Conservation (phyloP, 495 filamentous ascomycete genomes). For the Aspergillus taichungensis region DNA sequence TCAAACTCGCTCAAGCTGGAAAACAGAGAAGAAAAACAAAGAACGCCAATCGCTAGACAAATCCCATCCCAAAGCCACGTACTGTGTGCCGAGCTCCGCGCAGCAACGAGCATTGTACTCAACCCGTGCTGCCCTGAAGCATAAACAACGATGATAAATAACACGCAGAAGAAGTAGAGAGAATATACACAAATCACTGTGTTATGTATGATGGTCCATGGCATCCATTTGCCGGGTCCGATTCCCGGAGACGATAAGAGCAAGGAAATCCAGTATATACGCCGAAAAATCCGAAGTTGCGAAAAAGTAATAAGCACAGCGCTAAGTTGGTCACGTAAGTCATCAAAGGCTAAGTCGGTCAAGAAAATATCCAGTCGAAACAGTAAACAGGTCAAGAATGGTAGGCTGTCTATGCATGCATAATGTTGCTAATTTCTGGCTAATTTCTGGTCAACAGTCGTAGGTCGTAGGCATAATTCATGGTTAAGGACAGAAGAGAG, state of each 20-base stretch:
- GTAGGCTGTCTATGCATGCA: constrained; percentile 21
- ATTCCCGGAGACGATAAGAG: constrained; percentile 4
- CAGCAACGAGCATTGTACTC: background rate
- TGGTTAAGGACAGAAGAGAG: constrained; percentile 6
- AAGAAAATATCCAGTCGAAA: constrained; percentile 17
- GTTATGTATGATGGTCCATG: constrained; percentile 5
- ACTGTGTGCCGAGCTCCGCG: background rate
- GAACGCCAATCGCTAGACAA: background rate
- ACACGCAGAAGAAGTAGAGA: constrained; percentile 1
- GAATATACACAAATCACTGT: constrained; percentile 13
- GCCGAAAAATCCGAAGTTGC: constrained; percentile 13
- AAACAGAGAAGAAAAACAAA: background rate
- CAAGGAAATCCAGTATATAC: constrained; percentile 4
- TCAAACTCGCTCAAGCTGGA: background rate
- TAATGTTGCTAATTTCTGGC: constrained; percentile 15
- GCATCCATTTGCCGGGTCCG: constrained; percentile 8
- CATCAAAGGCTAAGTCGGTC: constrained; percentile 11
- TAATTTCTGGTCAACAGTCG: constrained; percentile 14
- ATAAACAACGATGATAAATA: constrained; percentile 1
- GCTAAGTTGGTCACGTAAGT: constrained; percentile 14
- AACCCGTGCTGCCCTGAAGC: background rate
- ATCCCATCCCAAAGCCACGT: background rate
- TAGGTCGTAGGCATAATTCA: constrained; percentile 7
- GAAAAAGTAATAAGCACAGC: constrained; percentile 15
- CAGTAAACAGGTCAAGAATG: constrained; percentile 1